Conservation (phyloP, 192 early-diverging fungal genomes). For the Umbelopsis sp. region DNA sequence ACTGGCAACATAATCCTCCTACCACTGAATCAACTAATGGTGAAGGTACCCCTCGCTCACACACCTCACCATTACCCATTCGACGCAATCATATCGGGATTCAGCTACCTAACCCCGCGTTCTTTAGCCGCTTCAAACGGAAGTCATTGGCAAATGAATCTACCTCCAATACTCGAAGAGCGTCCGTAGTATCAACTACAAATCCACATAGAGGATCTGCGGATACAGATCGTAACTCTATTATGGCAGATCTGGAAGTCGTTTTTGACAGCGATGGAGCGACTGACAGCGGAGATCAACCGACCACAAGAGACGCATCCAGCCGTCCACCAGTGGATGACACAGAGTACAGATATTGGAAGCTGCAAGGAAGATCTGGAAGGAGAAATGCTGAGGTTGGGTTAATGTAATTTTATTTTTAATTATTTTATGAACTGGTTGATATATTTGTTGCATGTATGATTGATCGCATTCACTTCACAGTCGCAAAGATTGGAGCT, state of each 20-base stretch:
- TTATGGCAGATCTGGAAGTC: neutral
- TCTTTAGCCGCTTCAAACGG: neutral
- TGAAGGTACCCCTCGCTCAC: neutral
- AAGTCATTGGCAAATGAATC: neutral
- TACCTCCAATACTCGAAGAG: neutral
- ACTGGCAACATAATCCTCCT: neutral
- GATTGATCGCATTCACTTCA: neutral
- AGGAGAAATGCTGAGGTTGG: slow-evolving; percentile 1
- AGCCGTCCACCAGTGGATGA: neutral
- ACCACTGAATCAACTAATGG: neutral
- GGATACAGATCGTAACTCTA: neutral
- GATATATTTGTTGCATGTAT: neutral
- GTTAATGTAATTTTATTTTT: neutral
- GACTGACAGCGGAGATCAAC: neutral
- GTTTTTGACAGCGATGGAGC: neutral
- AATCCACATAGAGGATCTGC: no score
- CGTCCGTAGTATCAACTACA: neutral
- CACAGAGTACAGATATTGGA: neutral
- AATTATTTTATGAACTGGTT: no score
- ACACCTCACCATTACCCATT: neutral
- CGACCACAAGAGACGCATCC: neutral
- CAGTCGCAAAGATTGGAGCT: slow-evolving; percentile 2
- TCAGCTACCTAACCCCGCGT: neutral
- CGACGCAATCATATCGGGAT: neutral
- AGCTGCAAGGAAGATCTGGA: neutral